phyloP scores from a whole-genome alignment of 164 flowering plant species.

The Nymphaea thermarum region DNA sequence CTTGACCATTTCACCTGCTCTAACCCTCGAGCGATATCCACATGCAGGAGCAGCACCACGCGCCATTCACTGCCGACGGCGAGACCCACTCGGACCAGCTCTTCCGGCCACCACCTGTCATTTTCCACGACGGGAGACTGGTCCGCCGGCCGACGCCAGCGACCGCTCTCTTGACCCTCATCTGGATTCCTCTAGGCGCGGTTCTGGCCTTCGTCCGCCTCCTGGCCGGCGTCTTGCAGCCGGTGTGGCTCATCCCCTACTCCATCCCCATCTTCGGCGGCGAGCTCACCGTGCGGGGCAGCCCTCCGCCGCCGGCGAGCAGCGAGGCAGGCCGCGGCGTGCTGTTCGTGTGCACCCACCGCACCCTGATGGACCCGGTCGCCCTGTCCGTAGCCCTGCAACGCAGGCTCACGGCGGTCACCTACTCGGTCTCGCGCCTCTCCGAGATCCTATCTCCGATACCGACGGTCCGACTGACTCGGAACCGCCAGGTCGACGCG shows the following conservation, averaged over 20 bases:
- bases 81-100: slow-evolving; percentile 12
- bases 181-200: not conserved
- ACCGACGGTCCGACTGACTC: slow-evolving; percentile 70
- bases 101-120: not conserved
- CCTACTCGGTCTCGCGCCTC: slow-evolving; percentile 78
- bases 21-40: too few relatives aligned
- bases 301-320: slow-evolving; percentile 19
- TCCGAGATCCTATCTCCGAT: slow-evolving; percentile 90
- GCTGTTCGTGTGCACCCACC: slow-evolving; percentile 88
- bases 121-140: slow-evolving; percentile 1
- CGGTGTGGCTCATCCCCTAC: not conserved
- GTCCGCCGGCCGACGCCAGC: not conserved
- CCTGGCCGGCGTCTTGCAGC: not conserved
- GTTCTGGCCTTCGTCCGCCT: not conserved
- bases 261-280: not conserved
- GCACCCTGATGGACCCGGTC: slow-evolving; percentile 94
- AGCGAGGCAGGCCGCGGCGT: slow-evolving; percentile 28
- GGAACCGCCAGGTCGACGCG: slow-evolving; percentile 69
- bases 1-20: too few relatives aligned
- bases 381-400: slow-evolving; percentile 59
- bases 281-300: not conserved
- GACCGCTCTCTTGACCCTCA: not conserved
- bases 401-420: slow-evolving; percentile 75
- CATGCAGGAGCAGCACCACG: slow-evolving; percentile 45
- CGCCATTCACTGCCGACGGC: slow-evolving; percentile 27